Percentiles rank a stretch among this genome's conserved stretches.
phyloP scores from a whole-genome alignment of 441 rosid genomes.

The Adansonia gregorii region DNA sequence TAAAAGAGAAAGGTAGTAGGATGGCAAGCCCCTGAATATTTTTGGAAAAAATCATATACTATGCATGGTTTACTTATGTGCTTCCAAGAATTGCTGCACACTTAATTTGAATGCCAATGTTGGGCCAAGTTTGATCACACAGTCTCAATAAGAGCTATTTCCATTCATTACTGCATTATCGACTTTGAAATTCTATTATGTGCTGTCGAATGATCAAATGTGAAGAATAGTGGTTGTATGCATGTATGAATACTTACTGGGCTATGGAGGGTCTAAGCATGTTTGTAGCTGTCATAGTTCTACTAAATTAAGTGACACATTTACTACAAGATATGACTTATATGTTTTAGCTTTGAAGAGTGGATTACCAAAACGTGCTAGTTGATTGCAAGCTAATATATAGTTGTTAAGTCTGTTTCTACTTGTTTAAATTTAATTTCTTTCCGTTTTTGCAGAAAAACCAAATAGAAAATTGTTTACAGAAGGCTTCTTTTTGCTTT shows the following conservation, averaged over 20 bases:
- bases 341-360: not conserved
- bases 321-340: not conserved
- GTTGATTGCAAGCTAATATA: slow-evolving; percentile 12
- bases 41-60: not conserved
- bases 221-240: not conserved
- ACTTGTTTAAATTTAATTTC: not conserved
- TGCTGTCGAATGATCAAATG: not conserved
- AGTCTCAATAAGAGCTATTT: not conserved
- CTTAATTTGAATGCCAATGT: slow-evolving; percentile 9
- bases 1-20: not conserved
- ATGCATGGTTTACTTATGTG: not conserved
- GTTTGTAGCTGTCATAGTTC: not conserved
- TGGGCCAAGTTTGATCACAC: slow-evolving; percentile 20
- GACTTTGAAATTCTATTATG: slow-evolving; percentile 8
- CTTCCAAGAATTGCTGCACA: not conserved
- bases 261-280: not conserved
- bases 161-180: not conserved
- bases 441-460: not conserved
- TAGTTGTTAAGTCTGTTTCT: not conserved
- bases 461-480: not conserved
- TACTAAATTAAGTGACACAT: not conserved
- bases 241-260: not conserved
- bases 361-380: not conserved
- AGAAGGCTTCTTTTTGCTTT: not conserved
- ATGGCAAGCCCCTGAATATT: not conserved